Conservation (phyloP, 208 protist species). For the Crithidia acanthocephali region DNA sequence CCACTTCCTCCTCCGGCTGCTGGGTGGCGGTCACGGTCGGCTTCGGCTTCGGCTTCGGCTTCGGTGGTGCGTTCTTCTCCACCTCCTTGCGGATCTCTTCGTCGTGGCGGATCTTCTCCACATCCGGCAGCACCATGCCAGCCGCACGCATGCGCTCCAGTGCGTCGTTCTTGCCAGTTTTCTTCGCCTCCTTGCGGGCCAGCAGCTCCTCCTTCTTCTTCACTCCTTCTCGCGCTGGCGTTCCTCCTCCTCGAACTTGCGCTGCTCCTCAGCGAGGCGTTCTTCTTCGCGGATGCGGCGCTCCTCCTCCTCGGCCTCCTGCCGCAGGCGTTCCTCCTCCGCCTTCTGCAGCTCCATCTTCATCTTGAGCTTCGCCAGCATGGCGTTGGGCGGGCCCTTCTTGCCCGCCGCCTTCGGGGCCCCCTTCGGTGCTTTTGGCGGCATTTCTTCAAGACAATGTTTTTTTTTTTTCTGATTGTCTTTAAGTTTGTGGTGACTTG, state of each 20-base stretch:
- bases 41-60: constrained; percentile 49
- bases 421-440: constrained; percentile 80
- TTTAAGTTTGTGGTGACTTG: too few relatives aligned
- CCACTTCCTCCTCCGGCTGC: constrained; percentile 34
- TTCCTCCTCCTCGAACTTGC: constrained; percentile 86
- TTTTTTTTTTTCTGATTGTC: too few relatives aligned
- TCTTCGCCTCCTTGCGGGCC: constrained; percentile 64
- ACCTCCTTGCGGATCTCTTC: constrained; percentile 54
- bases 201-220: constrained; percentile 82
- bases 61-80: constrained; percentile 36
- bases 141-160: constrained; percentile 81
- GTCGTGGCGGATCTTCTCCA: constrained; percentile 78
- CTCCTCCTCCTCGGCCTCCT: constrained; percentile 85
- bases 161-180: constrained; percentile 49
- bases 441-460: too few relatives aligned
- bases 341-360: constrained; percentile 90
- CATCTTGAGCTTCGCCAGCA: constrained; percentile 91
- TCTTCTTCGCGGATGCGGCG: constrained; percentile 83
- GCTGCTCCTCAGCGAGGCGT: constrained; percentile 81
- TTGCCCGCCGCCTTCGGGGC: constrained; percentile 73
- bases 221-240: constrained; percentile 66
- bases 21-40: constrained; percentile 10
- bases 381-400: constrained; percentile 77
- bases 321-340: constrained; percentile 80
- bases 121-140: constrained; percentile 87